Base-by-base conservation (phyloP, 192 early-diverging fungal species). In the Lunasporangiospora selenospora region DNA sequence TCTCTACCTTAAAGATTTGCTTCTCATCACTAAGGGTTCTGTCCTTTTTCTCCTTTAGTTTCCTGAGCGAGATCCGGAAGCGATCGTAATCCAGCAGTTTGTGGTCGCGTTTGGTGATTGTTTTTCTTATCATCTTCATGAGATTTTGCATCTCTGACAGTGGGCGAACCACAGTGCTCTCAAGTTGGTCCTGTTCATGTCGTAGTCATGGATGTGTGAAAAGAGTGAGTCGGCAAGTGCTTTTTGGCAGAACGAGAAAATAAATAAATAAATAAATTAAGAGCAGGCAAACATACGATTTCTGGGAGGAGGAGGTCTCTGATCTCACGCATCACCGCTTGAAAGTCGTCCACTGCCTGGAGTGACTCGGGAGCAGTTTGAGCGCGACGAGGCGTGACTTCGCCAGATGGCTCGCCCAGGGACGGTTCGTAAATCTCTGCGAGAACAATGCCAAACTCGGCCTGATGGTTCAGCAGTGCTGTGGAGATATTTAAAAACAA, bases 21-120 rank as follows among this genome's bases (percentile, higher is more conserved):
- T 89, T 86, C 57, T 92, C 89, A 27, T 93, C 90, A 33, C 67
- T 79, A 29, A 88, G 65, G 0, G 82, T 82, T 38, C 67, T 75
- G 3, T 85, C 83, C 34, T 84, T 81, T 59, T 92, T 90, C 18
- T 81, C 87, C 58, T 88, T 79, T 9, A 94, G 64, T 76, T 96
- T 98, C 45, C 88, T 85, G 27, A 95, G 66, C 18, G 78, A 70
- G 16, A 82, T 79, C 21, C 86, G 75, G 75, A 89, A 88, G 32
- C 97, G 84, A 75, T 99, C 97, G 64, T 92, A 98, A 75, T 99
- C 97, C 3, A 95, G 66, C 34, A 93, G 76, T 76, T 99, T 99
- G 79, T 95, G 95, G 24, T 87, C 84, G 26, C 95, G 88, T 80
- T 99, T 99, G 4, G 84, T 81, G 48, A 98, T 93, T 6, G 91